Evolutionary conservation across 2,329 filamentous ascomycete species (phyloP).

Genomic region (Pseudocercospora ulei): DNA sequence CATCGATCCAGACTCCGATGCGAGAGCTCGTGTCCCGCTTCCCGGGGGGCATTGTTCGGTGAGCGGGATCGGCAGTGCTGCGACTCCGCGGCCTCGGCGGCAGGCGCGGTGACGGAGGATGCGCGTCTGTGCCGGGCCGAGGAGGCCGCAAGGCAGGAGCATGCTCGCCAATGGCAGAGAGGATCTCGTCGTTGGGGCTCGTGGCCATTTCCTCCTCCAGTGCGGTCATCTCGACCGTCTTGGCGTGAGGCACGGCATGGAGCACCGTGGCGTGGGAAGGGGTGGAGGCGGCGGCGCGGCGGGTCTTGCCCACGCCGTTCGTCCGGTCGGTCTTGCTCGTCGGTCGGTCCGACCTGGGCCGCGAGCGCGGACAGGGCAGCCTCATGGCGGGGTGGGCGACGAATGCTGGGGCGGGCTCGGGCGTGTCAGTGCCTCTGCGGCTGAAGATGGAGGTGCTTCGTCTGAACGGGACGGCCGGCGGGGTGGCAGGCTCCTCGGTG

Average conservation of each 20-base stretch:
- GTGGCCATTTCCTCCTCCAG: slow-evolving; percentile 36
- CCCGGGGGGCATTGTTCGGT: slow-evolving; percentile 22
- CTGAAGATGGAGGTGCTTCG: slow-evolving; percentile 35
- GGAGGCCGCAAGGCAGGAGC: slow-evolving; percentile 14
- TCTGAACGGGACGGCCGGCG: slow-evolving; percentile 15
- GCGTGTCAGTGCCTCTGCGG: slow-evolving; percentile 29
- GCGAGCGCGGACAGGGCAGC: slow-evolving; percentile 8
- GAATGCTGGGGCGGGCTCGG: slow-evolving; percentile 21
- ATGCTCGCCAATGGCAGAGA: slow-evolving; percentile 31
- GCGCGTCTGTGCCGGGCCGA: slow-evolving; percentile 21
- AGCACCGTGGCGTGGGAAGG: slow-evolving; percentile 27
- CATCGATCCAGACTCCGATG: slow-evolving; percentile 41
- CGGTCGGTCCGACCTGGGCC: slow-evolving; percentile 23
- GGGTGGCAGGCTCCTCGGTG: slow-evolving; percentile 2
- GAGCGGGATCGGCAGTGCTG: slow-evolving; percentile 9
- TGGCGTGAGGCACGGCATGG: slow-evolving; percentile 30
- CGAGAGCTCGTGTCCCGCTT: slow-evolving; percentile 28
- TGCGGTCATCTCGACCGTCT: slow-evolving; percentile 28
- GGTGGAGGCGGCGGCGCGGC: not conserved
- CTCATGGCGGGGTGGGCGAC: slow-evolving; percentile 21
- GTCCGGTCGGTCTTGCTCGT: slow-evolving; percentile 24
- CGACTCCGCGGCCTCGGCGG: slow-evolving; percentile 11
- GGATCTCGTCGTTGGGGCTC: slow-evolving; percentile 37
- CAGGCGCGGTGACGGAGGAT: slow-evolving; percentile 23
- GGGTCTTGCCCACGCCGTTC: slow-evolving; percentile 10